Percentiles rank a stretch among this genome's conserved stretches.
phyloP scores from a whole-genome alignment of 148 eudicot genomes.

The Amaranthus palmeri region DNA sequence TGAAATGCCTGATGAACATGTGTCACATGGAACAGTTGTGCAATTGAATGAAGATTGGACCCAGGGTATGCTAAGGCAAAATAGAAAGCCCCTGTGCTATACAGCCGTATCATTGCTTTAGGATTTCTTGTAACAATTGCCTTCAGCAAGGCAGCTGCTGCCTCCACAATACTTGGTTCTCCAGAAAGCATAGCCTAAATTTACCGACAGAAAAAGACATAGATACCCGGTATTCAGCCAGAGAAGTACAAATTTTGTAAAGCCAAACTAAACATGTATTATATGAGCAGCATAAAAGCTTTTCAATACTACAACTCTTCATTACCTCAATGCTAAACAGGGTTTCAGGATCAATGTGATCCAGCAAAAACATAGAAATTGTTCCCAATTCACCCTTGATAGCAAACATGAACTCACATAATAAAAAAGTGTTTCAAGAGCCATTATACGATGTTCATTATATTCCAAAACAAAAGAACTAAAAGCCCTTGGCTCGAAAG shows the following conservation, averaged over 20 bases:
- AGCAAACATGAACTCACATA: no score
- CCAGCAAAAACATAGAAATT: no score
- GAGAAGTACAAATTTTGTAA: neutral
- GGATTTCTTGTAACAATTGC: slow-evolving; percentile 94
- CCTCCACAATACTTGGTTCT: slow-evolving; percentile 91
- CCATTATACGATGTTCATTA: no score
- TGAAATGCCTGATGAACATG: slow-evolving; percentile 98
- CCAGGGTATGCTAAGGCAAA: slow-evolving; percentile 99
- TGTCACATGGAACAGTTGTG: slow-evolving; percentile 79
- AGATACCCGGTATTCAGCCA: neutral
- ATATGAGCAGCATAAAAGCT: neutral
- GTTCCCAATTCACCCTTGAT: no score
- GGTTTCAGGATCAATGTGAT: no score
- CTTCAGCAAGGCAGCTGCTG: slow-evolving; percentile 84
- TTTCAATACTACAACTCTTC: no score
- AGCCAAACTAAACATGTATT: neutral
- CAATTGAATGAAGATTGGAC: slow-evolving; percentile 86
- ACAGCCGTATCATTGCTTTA: slow-evolving; percentile 89
- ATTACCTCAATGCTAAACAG: no score
- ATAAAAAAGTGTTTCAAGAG: no score
- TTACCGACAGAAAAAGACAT: neutral
- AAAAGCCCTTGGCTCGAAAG: no score
- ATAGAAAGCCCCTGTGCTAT: slow-evolving; percentile 94
- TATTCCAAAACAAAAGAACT: no score
- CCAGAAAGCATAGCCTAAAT: slow-evolving; percentile 90